phyloP scores from a whole-genome alignment of 2,329 filamentous ascomycete species.

The Aureobasidium sp. region DNA sequence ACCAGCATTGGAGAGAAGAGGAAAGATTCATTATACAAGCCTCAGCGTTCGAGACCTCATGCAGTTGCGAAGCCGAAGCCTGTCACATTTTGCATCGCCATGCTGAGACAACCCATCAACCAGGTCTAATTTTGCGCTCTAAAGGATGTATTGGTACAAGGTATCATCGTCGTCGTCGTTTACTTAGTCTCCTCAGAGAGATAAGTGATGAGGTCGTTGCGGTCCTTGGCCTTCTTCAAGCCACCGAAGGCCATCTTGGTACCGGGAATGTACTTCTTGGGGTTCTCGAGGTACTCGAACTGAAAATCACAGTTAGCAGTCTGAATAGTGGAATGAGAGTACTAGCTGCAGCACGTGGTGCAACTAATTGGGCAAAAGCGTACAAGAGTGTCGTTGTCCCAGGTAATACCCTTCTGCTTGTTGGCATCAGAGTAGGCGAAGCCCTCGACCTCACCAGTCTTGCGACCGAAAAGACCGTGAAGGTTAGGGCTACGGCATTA shows the following conservation, averaged over 20 bases:
- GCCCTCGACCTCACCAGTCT: conserved; percentile 83
- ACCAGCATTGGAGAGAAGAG: not conserved
- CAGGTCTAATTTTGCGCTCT: conserved; percentile 13
- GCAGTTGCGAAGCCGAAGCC: not conserved
- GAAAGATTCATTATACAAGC: conserved; percentile 15
- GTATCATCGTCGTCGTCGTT: conserved; percentile 28
- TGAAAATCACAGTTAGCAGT: conserved; percentile 29
- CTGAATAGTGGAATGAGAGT: too few relatives aligned
- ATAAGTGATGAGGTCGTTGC: conserved; percentile 93
- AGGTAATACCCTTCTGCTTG: conserved; percentile 90
- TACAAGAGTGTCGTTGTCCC: conserved; percentile 81
- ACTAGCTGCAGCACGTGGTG: too few relatives aligned
- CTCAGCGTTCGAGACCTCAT: conserved; percentile 5
- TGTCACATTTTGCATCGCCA: conserved; percentile 11
- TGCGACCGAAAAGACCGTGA: conserved; percentile 94
- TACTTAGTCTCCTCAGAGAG: conserved; percentile 65
- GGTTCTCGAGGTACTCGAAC: conserved; percentile 99
- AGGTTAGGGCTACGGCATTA: conserved; percentile 57
- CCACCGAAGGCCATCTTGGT: conserved; percentile 99
- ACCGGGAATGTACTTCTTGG: conserved; percentile 99
- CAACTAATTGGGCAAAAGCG: conserved; percentile 9
- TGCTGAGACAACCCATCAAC: conserved; percentile 13
- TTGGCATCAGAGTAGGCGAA: conserved; percentile 99
- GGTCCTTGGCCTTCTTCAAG: conserved; percentile 99
- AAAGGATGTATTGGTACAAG: conserved; percentile 13